A percentile compares a stretch with the other conserved stretches of the same genome.
Conservation (phyloP, 371 early-diverging fungal species). For the Rhizopus microsporus region DNA sequence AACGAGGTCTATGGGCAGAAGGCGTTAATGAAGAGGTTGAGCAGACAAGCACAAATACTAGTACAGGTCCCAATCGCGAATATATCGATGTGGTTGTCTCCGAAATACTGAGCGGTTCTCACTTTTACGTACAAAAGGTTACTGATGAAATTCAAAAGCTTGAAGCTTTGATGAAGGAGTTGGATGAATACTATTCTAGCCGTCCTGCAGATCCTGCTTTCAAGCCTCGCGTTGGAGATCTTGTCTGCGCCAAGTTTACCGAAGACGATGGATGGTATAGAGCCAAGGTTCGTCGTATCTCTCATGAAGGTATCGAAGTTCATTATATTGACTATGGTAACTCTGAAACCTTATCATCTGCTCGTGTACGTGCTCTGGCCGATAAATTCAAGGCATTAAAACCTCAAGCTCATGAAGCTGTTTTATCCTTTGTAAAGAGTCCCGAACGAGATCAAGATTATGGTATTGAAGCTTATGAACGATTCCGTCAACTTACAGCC, state of each 20-base stretch:
- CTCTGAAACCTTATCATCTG: conserved; percentile 62
- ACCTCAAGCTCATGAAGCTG: conserved; percentile 83
- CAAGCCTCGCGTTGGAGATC: conserved; percentile 72
- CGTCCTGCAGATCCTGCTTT: conserved; percentile 42
- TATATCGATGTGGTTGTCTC: conserved; percentile 83
- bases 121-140: conserved; percentile 79
- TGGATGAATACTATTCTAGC: conserved; percentile 64
- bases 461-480: conserved; percentile 72
- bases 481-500: conserved; percentile 63
- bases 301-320: conserved; percentile 71
- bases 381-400: conserved; percentile 65
- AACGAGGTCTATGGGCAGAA: conserved; percentile 59
- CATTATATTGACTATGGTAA: conserved; percentile 94
- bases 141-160: conserved; percentile 71
- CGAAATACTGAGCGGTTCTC: conserved; percentile 73
- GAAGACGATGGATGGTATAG: conserved; percentile 91
- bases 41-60: conserved; percentile 27
- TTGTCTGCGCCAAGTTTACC: conserved; percentile 83
- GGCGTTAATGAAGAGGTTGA: conserved; percentile 35
- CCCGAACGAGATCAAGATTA: conserved; percentile 73
- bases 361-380: conserved; percentile 68
- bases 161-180: conserved; percentile 82
- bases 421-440: conserved; percentile 78
- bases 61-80: conserved; percentile 62
- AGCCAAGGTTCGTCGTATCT: conserved; percentile 75